phyloP scores from a whole-genome alignment of 306 rosid species.

The Psophocarpus tetragonolobus region DNA sequence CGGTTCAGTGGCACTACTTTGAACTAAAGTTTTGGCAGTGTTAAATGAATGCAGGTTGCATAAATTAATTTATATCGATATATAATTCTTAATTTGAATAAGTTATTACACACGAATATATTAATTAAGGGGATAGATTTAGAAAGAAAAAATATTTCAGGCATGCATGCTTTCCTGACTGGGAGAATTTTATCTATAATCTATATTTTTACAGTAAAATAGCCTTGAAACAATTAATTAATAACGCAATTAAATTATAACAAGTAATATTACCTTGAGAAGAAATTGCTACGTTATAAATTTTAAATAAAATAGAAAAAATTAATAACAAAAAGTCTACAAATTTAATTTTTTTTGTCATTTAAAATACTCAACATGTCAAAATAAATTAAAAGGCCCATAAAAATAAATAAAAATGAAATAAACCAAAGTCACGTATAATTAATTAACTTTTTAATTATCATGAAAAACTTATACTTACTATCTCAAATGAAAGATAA shows the following conservation, averaged over 20 bases:
- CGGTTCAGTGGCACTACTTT: background rate
- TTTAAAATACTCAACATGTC: background rate
- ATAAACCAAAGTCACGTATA: background rate
- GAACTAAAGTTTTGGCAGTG: background rate
- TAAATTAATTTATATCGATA: background rate
- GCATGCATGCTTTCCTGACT: background rate
- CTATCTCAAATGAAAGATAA: background rate
- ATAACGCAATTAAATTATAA: background rate
- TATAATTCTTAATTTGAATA: background rate
- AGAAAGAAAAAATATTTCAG: background rate
- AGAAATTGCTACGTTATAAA: background rate
- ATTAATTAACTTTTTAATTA: background rate
- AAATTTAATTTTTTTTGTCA: background rate
- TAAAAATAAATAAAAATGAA: background rate
- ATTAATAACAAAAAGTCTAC: background rate
- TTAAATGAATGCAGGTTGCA: background rate
- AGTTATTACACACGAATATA: background rate
- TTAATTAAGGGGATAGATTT: background rate
- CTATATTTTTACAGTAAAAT: background rate
- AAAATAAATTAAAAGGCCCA: background rate
- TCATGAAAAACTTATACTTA: background rate
- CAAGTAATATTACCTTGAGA: background rate
- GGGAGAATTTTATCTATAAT: background rate
- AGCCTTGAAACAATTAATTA: background rate
- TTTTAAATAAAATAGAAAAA: background rate